Conservation (phyloP, 495 filamentous ascomycete genomes). For the Aspergillus sclerotiicarbonarius region DNA sequence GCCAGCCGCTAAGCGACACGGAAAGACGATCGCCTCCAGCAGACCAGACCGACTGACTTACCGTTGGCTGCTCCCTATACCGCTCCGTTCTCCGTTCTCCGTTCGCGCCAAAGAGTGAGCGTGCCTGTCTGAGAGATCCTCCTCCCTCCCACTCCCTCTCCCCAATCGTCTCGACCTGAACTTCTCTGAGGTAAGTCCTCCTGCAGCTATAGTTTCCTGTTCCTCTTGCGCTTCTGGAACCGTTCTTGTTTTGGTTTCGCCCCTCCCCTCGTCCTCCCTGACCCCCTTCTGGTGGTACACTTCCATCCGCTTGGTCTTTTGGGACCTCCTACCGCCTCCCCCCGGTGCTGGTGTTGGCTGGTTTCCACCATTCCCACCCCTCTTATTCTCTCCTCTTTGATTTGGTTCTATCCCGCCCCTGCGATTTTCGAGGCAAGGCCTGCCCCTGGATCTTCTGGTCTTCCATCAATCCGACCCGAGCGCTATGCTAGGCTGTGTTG, state of each 20-base stretch:
- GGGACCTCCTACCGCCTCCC: not conserved
- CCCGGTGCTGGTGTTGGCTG: constrained; percentile 8
- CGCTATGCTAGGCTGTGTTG: constrained; percentile 12
- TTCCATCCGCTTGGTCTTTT: constrained; percentile 2
- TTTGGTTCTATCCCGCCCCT: not conserved
- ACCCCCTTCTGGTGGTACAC: constrained; percentile 5
- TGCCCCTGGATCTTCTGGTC: not conserved
- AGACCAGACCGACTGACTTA: constrained; percentile 33
- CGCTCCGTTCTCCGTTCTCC: constrained; percentile 28
- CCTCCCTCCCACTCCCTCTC: constrained; percentile 8
- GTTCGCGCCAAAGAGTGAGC: constrained; percentile 22
- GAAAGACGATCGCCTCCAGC: constrained; percentile 37
- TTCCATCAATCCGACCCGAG: constrained; percentile 5
- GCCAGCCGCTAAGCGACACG: constrained; percentile 48
- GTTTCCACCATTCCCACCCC: constrained; percentile 2
- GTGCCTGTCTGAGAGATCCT: constrained; percentile 14
- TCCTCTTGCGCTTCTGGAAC: constrained; percentile 15
- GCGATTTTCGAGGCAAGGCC: not conserved
- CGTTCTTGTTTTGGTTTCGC: constrained; percentile 12
- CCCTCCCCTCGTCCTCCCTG: constrained; percentile 5
- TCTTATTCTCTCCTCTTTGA: constrained; percentile 1
- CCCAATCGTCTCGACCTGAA: constrained; percentile 13
- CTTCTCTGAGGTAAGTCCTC: constrained; percentile 23
- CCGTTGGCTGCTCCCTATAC: constrained; percentile 23
- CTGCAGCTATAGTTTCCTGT: constrained; percentile 17